These are phyloP conservation scores for Magnusiomyces fungicola DNA, from an alignment of 1,139 yeast species.

Conservation along the genomic window DNA sequence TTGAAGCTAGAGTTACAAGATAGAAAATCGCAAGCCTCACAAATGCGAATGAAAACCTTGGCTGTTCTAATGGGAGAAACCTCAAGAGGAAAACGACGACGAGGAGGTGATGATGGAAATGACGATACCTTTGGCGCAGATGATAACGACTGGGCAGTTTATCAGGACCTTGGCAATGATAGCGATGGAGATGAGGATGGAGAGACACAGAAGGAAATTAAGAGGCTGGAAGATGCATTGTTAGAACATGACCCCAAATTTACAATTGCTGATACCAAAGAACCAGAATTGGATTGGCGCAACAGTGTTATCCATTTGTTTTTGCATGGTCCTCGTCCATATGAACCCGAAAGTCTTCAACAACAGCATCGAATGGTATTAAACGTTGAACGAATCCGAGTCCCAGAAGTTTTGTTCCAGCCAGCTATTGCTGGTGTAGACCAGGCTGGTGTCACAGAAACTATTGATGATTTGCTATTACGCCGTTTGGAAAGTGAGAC, in stretches of 20 bases:
- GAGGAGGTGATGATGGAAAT: constrained; percentile 65
- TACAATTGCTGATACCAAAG: constrained; percentile 76
- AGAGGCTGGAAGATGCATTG: constrained; percentile 63
- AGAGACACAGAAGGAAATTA: constrained; percentile 61
- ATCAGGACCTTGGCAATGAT: constrained; percentile 71
- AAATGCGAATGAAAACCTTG: constrained; percentile 83
- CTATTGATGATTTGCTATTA: constrained; percentile 58
- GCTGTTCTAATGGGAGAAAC: constrained; percentile 74
- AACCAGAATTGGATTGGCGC: constrained; percentile 80
- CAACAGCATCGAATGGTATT: constrained; percentile 84
- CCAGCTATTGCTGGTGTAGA: constrained; percentile 95
- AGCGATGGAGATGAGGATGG: constrained; percentile 68
- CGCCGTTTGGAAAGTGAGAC: constrained; percentile 51
- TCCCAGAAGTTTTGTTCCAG: constrained; percentile 87
- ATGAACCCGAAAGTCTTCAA: constrained; percentile 54
- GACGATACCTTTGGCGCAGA: constrained; percentile 93
- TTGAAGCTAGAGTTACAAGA: constrained; percentile 74
- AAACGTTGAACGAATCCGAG: constrained; percentile 83
- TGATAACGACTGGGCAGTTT: constrained; percentile 93
- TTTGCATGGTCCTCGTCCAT: constrained; percentile 79
- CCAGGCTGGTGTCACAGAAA: constrained; percentile 84
- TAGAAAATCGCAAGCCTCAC: constrained; percentile 86
- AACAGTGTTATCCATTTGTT: constrained; percentile 74
- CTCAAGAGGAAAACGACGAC: constrained; percentile 29
- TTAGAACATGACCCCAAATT: constrained; percentile 78